Evolutionary conservation across 768 basidiomycete species (phyloP).

Genomic region (Podaxis pistillaris): DNA sequence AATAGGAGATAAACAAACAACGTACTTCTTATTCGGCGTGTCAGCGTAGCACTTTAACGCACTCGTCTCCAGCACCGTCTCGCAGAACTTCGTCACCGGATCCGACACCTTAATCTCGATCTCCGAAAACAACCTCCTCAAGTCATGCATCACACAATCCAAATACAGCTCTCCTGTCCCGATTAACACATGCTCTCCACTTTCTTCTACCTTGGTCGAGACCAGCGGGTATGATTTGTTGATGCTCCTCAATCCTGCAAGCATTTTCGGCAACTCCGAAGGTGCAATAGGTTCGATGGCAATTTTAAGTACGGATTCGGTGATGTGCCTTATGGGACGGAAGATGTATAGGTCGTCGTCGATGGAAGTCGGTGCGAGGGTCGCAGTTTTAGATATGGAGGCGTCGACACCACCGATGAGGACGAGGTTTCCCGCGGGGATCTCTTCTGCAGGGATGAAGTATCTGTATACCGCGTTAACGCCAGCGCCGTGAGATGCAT

Average conservation of each 20-base stretch:
- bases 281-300: slow-evolving; percentile 98
- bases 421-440: slow-evolving; percentile 89
- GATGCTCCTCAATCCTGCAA: slow-evolving; percentile 92
- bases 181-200: slow-evolving; percentile 94
- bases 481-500: too few species aligned
- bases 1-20: slow-evolving; percentile 14
- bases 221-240: slow-evolving; percentile 97
- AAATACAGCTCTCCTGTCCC: slow-evolving; percentile 97
- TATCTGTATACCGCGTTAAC: slow-evolving; percentile 55
- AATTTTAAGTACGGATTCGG: slow-evolving; percentile 94
- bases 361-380: slow-evolving; percentile 68
- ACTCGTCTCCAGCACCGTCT: slow-evolving; percentile 96
- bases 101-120: slow-evolving; percentile 99
- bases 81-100: slow-evolving; percentile 97
- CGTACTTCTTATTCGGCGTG: slow-evolving; percentile 97
- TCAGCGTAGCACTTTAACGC: slow-evolving; percentile 99
- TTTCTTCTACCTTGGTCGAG: slow-evolving; percentile 96
- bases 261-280: slow-evolving; percentile 98
- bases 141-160: slow-evolving; percentile 96
- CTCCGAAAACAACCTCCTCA: slow-evolving; percentile 89
- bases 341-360: slow-evolving; percentile 93
- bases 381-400: slow-evolving; percentile 94
- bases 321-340: slow-evolving; percentile 94
- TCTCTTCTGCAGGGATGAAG: slow-evolving; percentile 84
- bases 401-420: slow-evolving; percentile 91